These are phyloP conservation scores for Corymbia calophylla DNA, from an alignment of 441 rosid genomes.

Conservation along the genomic window DNA sequence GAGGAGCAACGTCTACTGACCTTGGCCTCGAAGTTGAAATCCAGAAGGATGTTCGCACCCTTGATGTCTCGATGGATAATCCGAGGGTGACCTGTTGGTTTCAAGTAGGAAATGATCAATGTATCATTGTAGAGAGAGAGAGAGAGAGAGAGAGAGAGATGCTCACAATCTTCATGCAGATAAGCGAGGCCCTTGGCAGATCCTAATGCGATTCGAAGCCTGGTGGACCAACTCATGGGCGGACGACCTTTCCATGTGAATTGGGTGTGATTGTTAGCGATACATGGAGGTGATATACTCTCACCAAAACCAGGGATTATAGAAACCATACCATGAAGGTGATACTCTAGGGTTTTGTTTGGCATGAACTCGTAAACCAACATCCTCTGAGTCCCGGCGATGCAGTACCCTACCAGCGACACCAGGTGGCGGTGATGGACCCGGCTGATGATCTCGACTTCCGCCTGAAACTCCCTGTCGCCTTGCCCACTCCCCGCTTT, in stretches of 20 bases:
- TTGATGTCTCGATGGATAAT: constrained; percentile 14
- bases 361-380: constrained; percentile 10
- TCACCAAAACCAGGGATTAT: not conserved
- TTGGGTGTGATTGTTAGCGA: not conserved
- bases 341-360: constrained; percentile 10
- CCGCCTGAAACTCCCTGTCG: constrained; percentile 13
- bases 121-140: not conserved
- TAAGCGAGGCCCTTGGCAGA: constrained; percentile 11
- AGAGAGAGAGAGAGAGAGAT: not conserved
- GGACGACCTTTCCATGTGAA: constrained; percentile 4
- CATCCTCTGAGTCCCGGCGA: constrained; percentile 10
- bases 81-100: constrained; percentile 5
- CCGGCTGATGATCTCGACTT: constrained; percentile 14
- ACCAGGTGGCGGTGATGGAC: constrained; percentile 13
- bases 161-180: constrained; percentile 14
- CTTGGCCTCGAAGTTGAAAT: constrained; percentile 11
- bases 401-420: constrained; percentile 8
- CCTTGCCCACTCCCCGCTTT: constrained; percentile 9
- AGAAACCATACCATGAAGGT: constrained; percentile 5
- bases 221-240: constrained; percentile 4
- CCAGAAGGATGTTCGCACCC: constrained; percentile 10
- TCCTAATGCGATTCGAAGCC: constrained; percentile 6
- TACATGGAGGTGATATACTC: too few relatives aligned
- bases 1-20: not conserved
- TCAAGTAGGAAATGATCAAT: not conserved